These are phyloP conservation scores for Glaciozyma martinii DNA, from an alignment of 768 basidiomycete genomes.

Conservation along the genomic window DNA sequence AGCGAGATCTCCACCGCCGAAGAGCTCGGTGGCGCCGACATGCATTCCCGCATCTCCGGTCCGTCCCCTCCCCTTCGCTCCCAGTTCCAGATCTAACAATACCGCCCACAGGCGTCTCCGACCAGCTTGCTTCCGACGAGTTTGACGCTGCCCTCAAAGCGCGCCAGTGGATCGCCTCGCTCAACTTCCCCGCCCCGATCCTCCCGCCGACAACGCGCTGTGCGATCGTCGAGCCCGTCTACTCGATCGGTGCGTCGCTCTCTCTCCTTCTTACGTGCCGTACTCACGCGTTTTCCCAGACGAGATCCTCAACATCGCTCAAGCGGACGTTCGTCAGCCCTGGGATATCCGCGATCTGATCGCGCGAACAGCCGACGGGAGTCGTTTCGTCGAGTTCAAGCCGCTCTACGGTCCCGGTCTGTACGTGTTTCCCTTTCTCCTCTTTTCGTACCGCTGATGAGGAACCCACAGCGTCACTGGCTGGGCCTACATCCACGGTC, in stretches of 20 bases:
- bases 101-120: background rate
- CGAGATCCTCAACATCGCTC: background rate
- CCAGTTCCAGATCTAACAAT: background rate
- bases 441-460: background rate
- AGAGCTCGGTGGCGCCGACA: slow-evolving; percentile 4
- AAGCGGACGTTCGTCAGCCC: slow-evolving; percentile 1
- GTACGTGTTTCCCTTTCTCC: background rate
- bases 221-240: background rate
- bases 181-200: background rate
- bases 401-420: slow-evolving; percentile 1
- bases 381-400: slow-evolving; percentile 3
- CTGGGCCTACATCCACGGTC: slow-evolving; percentile 2
- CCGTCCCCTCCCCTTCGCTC: background rate
- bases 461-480: background rate
- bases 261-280: background rate
- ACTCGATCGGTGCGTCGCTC: background rate
- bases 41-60: slow-evolving; percentile 5
- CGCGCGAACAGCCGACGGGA: background rate
- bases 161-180: background rate
- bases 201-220: background rate
- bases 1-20: background rate
- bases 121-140: slow-evolving; percentile 1
- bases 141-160: background rate
- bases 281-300: background rate
- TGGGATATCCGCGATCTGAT: slow-evolving; percentile 4